Conservation (phyloP, 148 eudicot species). For the Persicaria tinctoria region DNA sequence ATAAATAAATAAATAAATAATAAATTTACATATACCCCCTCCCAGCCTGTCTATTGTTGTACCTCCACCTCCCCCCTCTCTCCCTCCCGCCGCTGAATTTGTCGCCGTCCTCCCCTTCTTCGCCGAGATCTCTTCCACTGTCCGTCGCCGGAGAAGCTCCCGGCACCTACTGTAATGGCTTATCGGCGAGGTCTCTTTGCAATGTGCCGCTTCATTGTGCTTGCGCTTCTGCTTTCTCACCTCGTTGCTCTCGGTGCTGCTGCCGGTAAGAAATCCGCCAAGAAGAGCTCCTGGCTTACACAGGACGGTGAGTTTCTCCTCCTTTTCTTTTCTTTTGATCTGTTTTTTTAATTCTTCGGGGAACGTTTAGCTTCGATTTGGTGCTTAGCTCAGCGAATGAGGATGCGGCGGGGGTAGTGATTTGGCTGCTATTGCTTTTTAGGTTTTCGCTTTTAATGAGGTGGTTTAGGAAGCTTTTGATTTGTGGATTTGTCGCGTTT, state of each 20-base stretch:
- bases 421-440: neutral
- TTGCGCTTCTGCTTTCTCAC: neutral
- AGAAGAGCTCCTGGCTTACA: slow-evolving; percentile 18
- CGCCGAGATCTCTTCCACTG: slow-evolving; percentile 7
- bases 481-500: neutral
- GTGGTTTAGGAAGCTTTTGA: neutral
- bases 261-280: slow-evolving; percentile 4
- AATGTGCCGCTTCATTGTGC: slow-evolving; percentile 11
- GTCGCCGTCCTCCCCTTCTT: neutral
- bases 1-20: neutral
- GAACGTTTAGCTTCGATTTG: neutral
- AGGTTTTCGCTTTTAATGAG: neutral
- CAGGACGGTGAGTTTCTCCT: slow-evolving; percentile 15
- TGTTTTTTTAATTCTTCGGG: neutral
- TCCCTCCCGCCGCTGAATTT: slow-evolving; percentile 4
- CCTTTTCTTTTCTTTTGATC: neutral
- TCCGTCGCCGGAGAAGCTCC: slow-evolving; percentile 4
- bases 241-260: slow-evolving; percentile 3
- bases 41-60: neutral
- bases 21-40: slow-evolving; percentile 3
- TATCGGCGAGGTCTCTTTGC: slow-evolving; percentile 3
- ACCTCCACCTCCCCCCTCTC: neutral
- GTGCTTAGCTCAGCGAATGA: neutral
- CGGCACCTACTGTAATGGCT: neutral
- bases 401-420: neutral